Percentiles rank a stretch among this genome's conserved stretches.
Evolutionary conservation across 2,329 filamentous ascomycete species (phyloP).

Genomic region (Chaetothyriales sp.): DNA sequence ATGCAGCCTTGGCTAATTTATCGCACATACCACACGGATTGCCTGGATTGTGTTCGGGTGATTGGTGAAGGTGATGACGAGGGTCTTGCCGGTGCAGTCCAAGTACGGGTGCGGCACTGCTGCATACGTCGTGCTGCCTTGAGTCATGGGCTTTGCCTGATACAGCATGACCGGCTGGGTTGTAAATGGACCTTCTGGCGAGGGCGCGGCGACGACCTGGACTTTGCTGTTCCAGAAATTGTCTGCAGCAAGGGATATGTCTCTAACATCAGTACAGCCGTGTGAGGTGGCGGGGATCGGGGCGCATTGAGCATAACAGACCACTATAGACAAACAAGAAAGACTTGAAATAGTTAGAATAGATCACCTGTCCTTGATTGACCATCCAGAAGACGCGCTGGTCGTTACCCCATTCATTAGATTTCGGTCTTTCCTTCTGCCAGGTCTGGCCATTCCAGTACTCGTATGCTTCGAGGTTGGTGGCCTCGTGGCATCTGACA

Average conservation of each 20-base stretch:
- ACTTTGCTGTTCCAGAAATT: slow-evolving; percentile 15
- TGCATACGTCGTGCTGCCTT: slow-evolving; percentile 14
- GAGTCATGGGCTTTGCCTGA: slow-evolving; percentile 12
- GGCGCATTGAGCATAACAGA: slow-evolving; percentile 5
- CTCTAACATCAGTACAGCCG: not conserved
- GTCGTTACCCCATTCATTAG: slow-evolving; percentile 10
- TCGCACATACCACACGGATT: slow-evolving; percentile 6
- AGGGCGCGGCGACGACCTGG: slow-evolving; percentile 9
- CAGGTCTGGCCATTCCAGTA: slow-evolving; percentile 17
- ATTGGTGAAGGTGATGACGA: slow-evolving; percentile 18
- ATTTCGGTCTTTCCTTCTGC: slow-evolving; percentile 9
- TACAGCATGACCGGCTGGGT: slow-evolving; percentile 15
- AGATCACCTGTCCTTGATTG: slow-evolving; percentile 19
- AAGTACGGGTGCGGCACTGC: slow-evolving; percentile 18
- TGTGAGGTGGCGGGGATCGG: too few species aligned
- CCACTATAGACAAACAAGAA: slow-evolving; percentile 18
- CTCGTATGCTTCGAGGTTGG: slow-evolving; percentile 14
- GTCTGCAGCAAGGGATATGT: slow-evolving; percentile 3
- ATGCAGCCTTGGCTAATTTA: not conserved
- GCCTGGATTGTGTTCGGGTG: slow-evolving; percentile 18
- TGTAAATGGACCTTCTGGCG: slow-evolving; percentile 16
- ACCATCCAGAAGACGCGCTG: slow-evolving; percentile 18
- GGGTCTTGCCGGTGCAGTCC: slow-evolving; percentile 14
- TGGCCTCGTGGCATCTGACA: slow-evolving; percentile 9
- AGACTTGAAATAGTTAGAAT: slow-evolving; percentile 12